Evolutionary conservation across 2,329 filamentous ascomycete species (phyloP), one percentile per base, ranked within the genome.

Genomic region (Paraphoma chrysanthemicola): DNA sequence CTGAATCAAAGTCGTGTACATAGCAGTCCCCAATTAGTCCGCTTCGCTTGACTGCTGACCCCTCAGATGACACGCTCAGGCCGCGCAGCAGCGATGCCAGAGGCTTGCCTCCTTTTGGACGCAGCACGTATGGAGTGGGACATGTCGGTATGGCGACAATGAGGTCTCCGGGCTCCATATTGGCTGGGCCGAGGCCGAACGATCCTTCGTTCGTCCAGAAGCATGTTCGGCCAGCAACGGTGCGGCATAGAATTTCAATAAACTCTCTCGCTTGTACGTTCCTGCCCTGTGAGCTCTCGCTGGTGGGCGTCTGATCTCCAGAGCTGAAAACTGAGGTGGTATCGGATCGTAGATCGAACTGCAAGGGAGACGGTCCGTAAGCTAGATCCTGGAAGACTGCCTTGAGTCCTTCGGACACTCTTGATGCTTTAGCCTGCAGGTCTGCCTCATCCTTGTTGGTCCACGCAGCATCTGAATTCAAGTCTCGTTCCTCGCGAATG

Each of bases 101-200:
- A 23, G 48, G 14, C 29, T 51, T 23, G 9, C 23, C 30, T 14
- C 28, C 5, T 23, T 14, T 44, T 14, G 39, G 41, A 12, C 39
- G 39, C 10, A 51, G 41, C 5, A 51, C 41, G 17, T 51, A 51
- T 14, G 48, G 48, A 14, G 41, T 44, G 3, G 48, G 28, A n/a
- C 39, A 51, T 36, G 29, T 28, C 5, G 48, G 41, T 10, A 51
- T 33, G 12, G 48, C 48, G 31, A 51, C 41, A 10, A 51, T 23
- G 43, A 51, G 7, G 16, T 51, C 48, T 2, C 39, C 48, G 17
- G 41, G 29, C 12, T 44, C 29, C 41, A 44, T 51, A n/a, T 39
- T 31, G 12, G 48, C 48, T 9, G 48, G 48, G n/a, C 48, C 41
- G 3, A 51, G 16, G 4, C 48, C 48, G n/a, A 51, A 51, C n/a